A percentile compares a stretch with the other conserved stretches of the same genome.
Evolutionary conservation across 2,329 filamentous ascomycete species (phyloP).

Genomic region (Paraphoma chrysanthemicola): DNA sequence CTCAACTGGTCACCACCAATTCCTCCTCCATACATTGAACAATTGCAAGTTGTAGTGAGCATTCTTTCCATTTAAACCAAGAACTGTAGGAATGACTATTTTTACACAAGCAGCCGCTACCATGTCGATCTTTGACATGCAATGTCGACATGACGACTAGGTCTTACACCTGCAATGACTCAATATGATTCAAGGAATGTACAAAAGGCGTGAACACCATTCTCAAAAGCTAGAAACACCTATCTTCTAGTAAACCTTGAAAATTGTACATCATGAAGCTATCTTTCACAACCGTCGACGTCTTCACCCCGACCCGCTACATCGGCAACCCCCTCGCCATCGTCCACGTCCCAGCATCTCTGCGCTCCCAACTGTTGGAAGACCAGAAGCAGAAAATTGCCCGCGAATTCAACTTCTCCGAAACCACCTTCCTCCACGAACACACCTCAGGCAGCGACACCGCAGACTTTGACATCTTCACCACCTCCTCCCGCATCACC

Average conservation of each 20-base stretch:
- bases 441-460: constrained; percentile 16
- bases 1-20: too few species aligned
- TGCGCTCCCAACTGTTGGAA: constrained; percentile 46
- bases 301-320: constrained; percentile 56
- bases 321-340: constrained; percentile 61
- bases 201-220: too few species aligned
- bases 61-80: too few species aligned
- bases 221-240: too few species aligned
- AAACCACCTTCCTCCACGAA: constrained; percentile 61
- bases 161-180: background rate
- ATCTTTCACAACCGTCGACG: constrained; percentile 49
- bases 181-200: background rate
- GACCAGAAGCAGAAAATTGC: constrained; percentile 60
- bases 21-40: too few species aligned
- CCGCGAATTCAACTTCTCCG: constrained; percentile 63
- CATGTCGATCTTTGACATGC: too few species aligned
- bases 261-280: constrained; percentile 22
- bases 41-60: too few species aligned
- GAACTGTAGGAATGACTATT: too few species aligned
- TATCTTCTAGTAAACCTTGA: too few species aligned
- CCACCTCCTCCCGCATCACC: constrained; percentile 55
- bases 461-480: constrained; percentile 60
- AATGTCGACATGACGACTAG: background rate
- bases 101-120: too few species aligned
- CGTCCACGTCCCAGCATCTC: constrained; percentile 54